Base-by-base conservation (phyloP, 1,284 basidiomycete genomes). In the Kwoniella shivajii region DNA sequence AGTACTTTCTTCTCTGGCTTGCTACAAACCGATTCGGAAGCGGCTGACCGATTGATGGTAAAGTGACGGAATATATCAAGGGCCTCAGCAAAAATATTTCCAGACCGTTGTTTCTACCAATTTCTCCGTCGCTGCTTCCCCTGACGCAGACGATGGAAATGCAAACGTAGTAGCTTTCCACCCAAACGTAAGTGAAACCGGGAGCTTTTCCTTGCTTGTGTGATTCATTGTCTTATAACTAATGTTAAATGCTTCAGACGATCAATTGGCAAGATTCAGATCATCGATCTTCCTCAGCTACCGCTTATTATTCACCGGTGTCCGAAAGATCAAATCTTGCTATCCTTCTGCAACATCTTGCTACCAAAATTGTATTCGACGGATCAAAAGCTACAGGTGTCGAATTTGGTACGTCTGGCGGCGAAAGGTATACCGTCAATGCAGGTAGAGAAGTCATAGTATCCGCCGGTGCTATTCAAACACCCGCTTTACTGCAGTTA, bases 101-200 rank as follows among this genome's bases (percentile, higher is more conserved):
- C 72, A 83, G 34, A 57, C 80, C 49, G 81, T 83, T 3, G 80
- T 84, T 37, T 76, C 78, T 2, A 57, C 51, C n/a, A 61, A 57
- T 30, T 61, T 60, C 42, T 63, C 57, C 14, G 57, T 72, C 14
- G 57, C 56, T 11, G 33, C 54, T 37, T 79, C 67, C 56, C 68
- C 76, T 24, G 85, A 86, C 67, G 64, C 84, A 20, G 84, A 83
- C 61, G 83, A 83, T n/a, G 85, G 85, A 0, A 75, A 77, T 13
- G 80, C 83, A 3, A 84, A 84, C 58, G 82, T 81, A 39, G 84
- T 85, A 0, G 82, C 83, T 0, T 82, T 83, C 56, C 60, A 69
- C 59, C 63, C 65, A 29, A 56, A 56, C 50, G 47, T 61, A 51
- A 59, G 45, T 53, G 36, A 29, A 14, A 20, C 16, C 24, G n/a